Evolutionary conservation across 108 stramenopile genomes (phyloP), one percentile per base, ranked within the genome.

Genomic region (Fragilaria radians): DNA sequence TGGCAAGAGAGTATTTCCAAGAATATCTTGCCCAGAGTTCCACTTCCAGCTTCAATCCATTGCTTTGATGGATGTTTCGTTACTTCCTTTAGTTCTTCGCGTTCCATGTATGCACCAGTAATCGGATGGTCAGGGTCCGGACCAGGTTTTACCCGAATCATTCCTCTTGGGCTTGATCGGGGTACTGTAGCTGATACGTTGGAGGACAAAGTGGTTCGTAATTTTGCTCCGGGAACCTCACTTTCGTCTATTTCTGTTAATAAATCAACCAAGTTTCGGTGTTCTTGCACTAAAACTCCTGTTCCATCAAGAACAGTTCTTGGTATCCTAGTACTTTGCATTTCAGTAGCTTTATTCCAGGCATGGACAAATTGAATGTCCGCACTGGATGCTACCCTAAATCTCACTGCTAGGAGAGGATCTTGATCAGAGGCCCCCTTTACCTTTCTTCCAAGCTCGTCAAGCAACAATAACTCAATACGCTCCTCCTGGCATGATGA

Each of bases 21-120:
- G 22, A 70, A 77, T 5, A 80, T 62, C n/a, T 59, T 64, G 0
- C 79, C 79, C 28, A 73, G 32, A 18, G 46, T 46, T 0, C 69
- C 65, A 32, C 32, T 68, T 1, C 85, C 85, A 19, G 77, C 85
- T 33, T 80, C 62, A 23, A 82, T 64, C 85, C 85, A 86, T 18
- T 80, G 70, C 1, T 59, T 61, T n/a, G 73, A 75, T 4, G 81
- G 76, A 18, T 66, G 46, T 9, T 31, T 52, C 30, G 76, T 77
- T 49, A 78, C 68, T 1, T 32, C 28, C 27, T 65, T 73, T 9
- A 85, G 45, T 42, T 71, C 65, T 21, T 57, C 54, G 28, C 58
- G 65, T 2, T 78, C 67, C 27, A 82, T 52, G 61, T 59, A 80
- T 5, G 32, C 62, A 19, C 70, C 65, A 24, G 53, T 32, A 3